Evolutionary conservation across 345 rosid species (phyloP).

Genomic region (Citrus cavaleriei): DNA sequence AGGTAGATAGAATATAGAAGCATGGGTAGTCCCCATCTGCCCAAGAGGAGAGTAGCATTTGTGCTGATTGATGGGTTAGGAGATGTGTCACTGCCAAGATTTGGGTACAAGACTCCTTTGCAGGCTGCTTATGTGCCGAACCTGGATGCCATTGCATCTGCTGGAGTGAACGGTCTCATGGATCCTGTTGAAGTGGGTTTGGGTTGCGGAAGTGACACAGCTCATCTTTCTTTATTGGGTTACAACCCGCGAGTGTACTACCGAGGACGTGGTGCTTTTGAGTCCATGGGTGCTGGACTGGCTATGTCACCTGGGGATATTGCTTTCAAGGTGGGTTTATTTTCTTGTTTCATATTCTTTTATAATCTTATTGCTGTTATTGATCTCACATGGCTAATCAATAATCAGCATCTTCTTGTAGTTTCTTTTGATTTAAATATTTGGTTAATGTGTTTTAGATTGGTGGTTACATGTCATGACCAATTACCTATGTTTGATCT

Average conservation of each 20-base stretch:
- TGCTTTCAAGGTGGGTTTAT: conserved; percentile 59
- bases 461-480: not conserved
- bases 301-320: conserved; percentile 98
- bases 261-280: conserved; percentile 92
- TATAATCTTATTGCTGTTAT: not conserved
- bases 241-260: conserved; percentile 92
- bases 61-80: conserved; percentile 90
- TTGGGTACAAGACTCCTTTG: conserved; percentile 78
- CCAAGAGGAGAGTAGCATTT: conserved; percentile 77
- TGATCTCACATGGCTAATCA: not conserved
- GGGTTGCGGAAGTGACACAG: conserved; percentile 98
- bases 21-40: conserved; percentile 39
- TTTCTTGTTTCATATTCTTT: not conserved
- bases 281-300: conserved; percentile 97
- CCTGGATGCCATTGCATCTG: conserved; percentile 83
- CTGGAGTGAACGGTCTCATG: conserved; percentile 94
- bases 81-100: conserved; percentile 76
- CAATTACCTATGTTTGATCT: conserved; percentile 11
- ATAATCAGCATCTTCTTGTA: not conserved
- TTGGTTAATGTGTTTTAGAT: not conserved
- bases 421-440: not conserved
- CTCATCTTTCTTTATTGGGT: conserved; percentile 91
- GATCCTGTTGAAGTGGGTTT: conserved; percentile 99
- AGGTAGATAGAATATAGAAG: conserved; percentile 6
- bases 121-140: conserved; percentile 72